Conservation (phyloP, 108 stramenopile genomes). For the Hondaea fermentalgiana region DNA sequence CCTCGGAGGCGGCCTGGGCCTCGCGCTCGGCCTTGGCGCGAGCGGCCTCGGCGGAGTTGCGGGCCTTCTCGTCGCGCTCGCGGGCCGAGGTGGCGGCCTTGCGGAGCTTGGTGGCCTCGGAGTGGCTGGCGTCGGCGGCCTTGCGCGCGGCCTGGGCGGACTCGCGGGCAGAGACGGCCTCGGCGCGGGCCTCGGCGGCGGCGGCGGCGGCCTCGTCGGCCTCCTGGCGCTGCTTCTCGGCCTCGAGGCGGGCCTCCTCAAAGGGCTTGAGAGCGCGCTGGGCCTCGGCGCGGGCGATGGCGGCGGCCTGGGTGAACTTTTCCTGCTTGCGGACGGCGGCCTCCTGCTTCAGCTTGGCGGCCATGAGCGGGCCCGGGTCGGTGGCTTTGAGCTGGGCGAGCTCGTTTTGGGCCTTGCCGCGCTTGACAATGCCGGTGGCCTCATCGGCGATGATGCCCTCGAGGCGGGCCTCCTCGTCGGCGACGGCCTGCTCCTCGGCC, state of each 20-base stretch:
- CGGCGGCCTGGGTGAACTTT: not conserved
- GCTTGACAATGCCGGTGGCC: constrained; percentile 17
- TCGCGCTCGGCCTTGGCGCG: not conserved
- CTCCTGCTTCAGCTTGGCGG: constrained; percentile 25
- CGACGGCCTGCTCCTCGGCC: not conserved
- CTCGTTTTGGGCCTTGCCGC: constrained; percentile 25
- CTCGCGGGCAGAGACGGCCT: not conserved
- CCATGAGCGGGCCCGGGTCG: not conserved
- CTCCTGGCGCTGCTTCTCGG: constrained; percentile 19
- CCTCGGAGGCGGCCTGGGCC: not conserved
- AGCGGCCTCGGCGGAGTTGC: not conserved
- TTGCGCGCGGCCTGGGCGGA: constrained; percentile 17
- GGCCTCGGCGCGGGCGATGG: not conserved
- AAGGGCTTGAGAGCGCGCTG: constrained; percentile 14
- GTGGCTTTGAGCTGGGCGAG: constrained; percentile 4
- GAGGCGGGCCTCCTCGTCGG: not conserved
- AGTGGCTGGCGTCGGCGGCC: not conserved
- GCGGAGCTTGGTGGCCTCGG: not conserved
- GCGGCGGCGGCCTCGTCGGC: not conserved
- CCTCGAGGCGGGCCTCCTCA: not conserved
- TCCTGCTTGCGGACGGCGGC: constrained; percentile 16
- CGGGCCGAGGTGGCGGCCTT: not conserved
- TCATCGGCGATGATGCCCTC: not conserved
- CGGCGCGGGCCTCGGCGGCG: constrained; percentile 4
- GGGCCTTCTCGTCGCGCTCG: not conserved